Conservation (phyloP, 176 grass and related monocot species). For the Oryza australiensis region DNA sequence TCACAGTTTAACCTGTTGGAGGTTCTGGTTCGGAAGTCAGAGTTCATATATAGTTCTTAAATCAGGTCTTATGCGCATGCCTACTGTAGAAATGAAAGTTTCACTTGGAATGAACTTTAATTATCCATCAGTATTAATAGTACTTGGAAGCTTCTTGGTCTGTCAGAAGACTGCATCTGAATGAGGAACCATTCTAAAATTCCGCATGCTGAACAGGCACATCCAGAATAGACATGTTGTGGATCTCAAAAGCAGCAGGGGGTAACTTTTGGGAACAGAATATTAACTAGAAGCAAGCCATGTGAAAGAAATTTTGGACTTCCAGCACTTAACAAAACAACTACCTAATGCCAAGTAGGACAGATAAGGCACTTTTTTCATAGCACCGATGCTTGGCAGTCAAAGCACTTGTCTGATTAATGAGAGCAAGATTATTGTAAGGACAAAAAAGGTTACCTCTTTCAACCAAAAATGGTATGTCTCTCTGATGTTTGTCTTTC, state of each 20-base stretch:
- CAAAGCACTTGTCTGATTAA: conserved; percentile 4
- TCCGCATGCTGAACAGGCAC: background rate
- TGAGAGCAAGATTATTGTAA: background rate
- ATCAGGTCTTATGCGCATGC: background rate
- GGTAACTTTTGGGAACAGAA: background rate
- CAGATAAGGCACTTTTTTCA: background rate
- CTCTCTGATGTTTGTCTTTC: conserved; percentile 81
- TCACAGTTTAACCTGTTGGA: background rate
- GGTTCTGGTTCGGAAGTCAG: background rate
- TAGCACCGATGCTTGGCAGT: background rate
- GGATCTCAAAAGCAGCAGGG: background rate
- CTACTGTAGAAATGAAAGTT: background rate
- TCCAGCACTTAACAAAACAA: background rate
- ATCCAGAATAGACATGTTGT: background rate
- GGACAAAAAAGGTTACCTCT: conserved; percentile 61
- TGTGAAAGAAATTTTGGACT: background rate
- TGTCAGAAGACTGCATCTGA: background rate
- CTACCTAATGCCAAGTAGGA: background rate
- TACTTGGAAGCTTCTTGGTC: background rate
- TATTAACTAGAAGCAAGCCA: background rate
- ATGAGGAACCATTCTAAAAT: background rate
- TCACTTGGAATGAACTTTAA: no score
- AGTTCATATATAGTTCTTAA: background rate
- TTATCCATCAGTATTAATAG: background rate
- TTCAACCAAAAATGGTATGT: conserved; percentile 94